phyloP scores from a whole-genome alignment of 495 filamentous ascomycete species.

The Aspergillus diversus region DNA sequence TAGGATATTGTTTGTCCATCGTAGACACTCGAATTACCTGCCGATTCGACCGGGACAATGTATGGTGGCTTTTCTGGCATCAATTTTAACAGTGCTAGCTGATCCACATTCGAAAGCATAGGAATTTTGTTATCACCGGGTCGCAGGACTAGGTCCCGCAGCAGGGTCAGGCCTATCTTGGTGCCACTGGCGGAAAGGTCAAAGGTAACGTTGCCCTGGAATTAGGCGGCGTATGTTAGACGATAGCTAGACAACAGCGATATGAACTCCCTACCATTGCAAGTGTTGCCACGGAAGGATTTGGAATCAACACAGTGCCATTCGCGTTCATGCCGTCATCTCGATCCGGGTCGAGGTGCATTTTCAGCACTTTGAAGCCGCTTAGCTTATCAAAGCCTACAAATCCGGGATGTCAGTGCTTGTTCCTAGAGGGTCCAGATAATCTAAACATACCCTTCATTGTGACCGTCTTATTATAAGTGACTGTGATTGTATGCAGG shows the following conservation, averaged over 20 bases:
- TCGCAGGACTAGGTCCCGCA: background rate
- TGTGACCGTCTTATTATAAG: slow-evolving; percentile 1
- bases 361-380: slow-evolving; percentile 1
- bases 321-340: slow-evolving; percentile 4
- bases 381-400: background rate
- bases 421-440: too few species aligned
- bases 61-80: background rate
- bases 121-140: background rate
- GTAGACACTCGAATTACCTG: background rate
- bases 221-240: background rate
- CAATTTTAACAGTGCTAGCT: background rate
- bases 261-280: background rate
- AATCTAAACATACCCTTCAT: background rate
- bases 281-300: background rate
- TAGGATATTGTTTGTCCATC: background rate
- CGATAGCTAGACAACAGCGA: background rate
- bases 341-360: slow-evolving; percentile 3
- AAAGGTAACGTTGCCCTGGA: background rate
- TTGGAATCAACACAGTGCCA: background rate
- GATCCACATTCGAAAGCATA: background rate
- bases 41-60: background rate
- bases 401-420: background rate
- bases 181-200: background rate
- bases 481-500: slow-evolving; percentile 1
- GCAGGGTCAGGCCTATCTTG: background rate